Conservation (phyloP, 768 basidiomycete species). For the Psilocybe cyanescens region DNA sequence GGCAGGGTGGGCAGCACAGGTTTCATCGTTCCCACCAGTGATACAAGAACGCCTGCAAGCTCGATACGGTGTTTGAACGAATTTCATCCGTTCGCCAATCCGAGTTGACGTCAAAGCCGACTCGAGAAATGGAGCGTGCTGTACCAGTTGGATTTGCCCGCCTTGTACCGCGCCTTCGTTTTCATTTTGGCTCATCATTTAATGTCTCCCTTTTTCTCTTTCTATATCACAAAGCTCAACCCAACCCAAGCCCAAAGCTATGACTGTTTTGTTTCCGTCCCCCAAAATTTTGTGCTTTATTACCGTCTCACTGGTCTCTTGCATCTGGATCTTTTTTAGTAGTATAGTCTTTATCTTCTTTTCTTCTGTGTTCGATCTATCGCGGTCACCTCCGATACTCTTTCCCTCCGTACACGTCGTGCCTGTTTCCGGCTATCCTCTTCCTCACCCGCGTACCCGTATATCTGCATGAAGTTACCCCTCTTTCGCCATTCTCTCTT, state of each 20-base stretch:
- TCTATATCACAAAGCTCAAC: conserved; percentile 6
- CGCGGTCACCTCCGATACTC: conserved; percentile 6
- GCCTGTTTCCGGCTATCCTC: conserved; percentile 1
- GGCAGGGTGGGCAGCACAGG: conserved; percentile 84
- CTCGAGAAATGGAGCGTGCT: not conserved
- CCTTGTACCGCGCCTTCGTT: not conserved
- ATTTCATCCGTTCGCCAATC: not conserved
- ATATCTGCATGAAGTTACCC: not conserved
- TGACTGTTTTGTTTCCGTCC: conserved; percentile 22
- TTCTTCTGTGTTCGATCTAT: conserved; percentile 12
- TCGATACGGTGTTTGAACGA: conserved; percentile 80
- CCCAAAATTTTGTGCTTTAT: conserved; percentile 23
- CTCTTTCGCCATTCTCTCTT: not conserved
- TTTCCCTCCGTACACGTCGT: conserved; percentile 1
- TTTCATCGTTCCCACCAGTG: conserved; percentile 81
- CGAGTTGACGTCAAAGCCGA: not conserved
- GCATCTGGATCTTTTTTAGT: conserved; percentile 49
- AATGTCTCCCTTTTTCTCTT: conserved; percentile 9
- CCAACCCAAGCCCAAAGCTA: conserved; percentile 19
- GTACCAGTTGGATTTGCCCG: not conserved
- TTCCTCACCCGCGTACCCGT: not conserved
- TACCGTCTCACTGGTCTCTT: conserved; percentile 45
- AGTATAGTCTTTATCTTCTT: conserved; percentile 25
- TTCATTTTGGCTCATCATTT: not conserved
- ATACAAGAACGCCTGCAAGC: conserved; percentile 87